Evolutionary conservation across 2,329 filamentous ascomycete genomes (phyloP).

Genomic region (Colletotrichum higginsianum): DNA sequence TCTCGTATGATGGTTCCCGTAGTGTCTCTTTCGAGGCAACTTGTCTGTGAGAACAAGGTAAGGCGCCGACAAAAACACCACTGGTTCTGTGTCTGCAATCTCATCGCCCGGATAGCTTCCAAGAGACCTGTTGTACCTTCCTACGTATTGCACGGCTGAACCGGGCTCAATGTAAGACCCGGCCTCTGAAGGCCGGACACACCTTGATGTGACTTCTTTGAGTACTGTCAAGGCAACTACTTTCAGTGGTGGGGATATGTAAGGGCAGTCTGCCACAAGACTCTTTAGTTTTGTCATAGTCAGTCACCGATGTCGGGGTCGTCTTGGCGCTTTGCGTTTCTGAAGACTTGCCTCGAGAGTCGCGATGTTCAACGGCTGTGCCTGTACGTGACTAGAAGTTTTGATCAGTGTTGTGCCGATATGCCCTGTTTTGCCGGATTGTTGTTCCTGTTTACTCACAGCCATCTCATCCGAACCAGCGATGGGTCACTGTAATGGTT

Average conservation of each 20-base stretch:
- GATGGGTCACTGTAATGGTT: neutral
- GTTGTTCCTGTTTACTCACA: neutral
- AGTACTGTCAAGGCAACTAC: conserved; percentile 11
- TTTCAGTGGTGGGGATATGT: conserved; percentile 9
- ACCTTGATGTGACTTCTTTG: conserved; percentile 11
- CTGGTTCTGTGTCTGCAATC: conserved; percentile 14
- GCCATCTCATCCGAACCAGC: conserved; percentile 7
- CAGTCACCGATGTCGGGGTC: neutral
- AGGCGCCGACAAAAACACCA: conserved; percentile 10
- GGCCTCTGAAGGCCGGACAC: conserved; percentile 6
- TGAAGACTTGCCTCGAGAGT: conserved; percentile 1
- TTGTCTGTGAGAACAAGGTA: conserved; percentile 8
- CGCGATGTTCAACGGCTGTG: conserved; percentile 1
- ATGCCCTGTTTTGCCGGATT: too few species aligned
- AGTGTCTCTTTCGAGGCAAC: neutral
- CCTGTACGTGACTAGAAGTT: conserved; percentile 2
- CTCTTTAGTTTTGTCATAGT: neutral
- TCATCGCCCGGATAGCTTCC: conserved; percentile 17
- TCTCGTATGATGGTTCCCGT: conserved; percentile 4
- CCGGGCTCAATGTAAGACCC: conserved; percentile 16
- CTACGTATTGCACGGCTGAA: conserved; percentile 16
- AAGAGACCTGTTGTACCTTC: conserved; percentile 15
- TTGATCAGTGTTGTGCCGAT: neutral
- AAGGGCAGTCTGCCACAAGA: conserved; percentile 12
- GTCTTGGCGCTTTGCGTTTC: neutral